phyloP scores from a whole-genome alignment of 163 green algal genomes.

The Chlamydomonas reinhardtii region DNA sequence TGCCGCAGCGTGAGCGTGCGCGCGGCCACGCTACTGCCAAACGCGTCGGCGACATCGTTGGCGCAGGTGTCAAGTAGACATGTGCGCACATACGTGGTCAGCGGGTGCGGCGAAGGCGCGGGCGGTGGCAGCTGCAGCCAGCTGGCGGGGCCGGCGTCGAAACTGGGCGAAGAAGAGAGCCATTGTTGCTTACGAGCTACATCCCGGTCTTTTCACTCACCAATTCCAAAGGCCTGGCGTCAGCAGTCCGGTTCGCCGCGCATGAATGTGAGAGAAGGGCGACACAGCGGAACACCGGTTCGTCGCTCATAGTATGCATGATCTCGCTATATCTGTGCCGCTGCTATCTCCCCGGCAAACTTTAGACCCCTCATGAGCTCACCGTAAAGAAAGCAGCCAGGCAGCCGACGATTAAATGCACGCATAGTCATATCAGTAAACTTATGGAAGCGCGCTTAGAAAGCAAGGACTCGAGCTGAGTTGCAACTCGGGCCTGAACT shows the following conservation, averaged over 20 bases:
- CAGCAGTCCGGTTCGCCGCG: no score
- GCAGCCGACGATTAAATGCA: slow-evolving; percentile 27
- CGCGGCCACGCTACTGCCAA: slow-evolving; percentile 31
- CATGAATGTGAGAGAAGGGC: background rate
- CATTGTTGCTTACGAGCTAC: no score
- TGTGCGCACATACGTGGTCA: background rate
- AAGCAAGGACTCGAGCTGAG: no score
- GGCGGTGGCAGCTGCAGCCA: no score
- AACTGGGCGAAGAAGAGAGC: no score
- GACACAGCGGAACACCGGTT: background rate
- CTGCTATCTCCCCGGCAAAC: no score
- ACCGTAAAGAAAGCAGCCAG: slow-evolving; percentile 35
- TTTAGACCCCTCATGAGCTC: no score
- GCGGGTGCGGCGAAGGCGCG: background rate
- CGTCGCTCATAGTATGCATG: no score
- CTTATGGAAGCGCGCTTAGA: no score
- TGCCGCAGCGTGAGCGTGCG: slow-evolving; percentile 38
- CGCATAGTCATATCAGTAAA: slow-evolving; percentile 5
- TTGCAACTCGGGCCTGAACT: no score
- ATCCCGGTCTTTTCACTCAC: background rate
- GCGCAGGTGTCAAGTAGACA: background rate
- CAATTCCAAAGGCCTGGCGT: slow-evolving; percentile 38
- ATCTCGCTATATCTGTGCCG: no score
- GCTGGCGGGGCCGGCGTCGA: no score
- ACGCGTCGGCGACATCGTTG: slow-evolving; percentile 34